These are phyloP conservation scores for Chlorophyllum brunneum DNA, from an alignment of 768 basidiomycete species.

Conservation along the genomic window DNA sequence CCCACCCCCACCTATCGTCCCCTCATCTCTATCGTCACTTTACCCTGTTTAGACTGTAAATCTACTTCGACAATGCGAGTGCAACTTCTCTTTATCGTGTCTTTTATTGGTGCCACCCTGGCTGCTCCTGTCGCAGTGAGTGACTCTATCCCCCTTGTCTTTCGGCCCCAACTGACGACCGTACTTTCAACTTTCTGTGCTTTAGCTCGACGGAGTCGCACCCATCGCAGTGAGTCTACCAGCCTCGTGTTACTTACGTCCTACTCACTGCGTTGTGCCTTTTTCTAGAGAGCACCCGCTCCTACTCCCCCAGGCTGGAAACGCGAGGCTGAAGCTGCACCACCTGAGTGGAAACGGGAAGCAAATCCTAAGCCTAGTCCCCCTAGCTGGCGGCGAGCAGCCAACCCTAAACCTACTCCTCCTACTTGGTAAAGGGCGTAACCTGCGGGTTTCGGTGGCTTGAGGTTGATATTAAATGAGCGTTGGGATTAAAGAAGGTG, in stretches of 20 bases:
- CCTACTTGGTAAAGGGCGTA: too few relatives aligned
- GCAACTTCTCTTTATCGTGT: constrained; percentile 6
- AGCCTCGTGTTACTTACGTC: neutral
- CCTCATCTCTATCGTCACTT: neutral
- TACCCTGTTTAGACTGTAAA: neutral
- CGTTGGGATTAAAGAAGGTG: too few relatives aligned
- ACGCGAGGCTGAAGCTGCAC: too few relatives aligned
- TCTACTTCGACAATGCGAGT: constrained; percentile 1
- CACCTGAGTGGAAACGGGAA: too few relatives aligned
- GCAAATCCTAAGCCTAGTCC: too few relatives aligned
- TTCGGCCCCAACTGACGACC: neutral
- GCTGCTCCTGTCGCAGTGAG: constrained; percentile 16
- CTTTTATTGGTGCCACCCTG: constrained; percentile 1
- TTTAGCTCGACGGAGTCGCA: neutral
- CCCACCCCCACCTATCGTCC: neutral
- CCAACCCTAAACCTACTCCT: too few relatives aligned
- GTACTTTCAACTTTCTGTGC: neutral
- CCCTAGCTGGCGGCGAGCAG: too few relatives aligned
- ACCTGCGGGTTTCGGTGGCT: too few relatives aligned
- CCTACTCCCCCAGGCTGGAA: neutral
- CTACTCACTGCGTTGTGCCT: neutral
- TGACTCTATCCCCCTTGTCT: neutral
- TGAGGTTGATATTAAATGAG: too few relatives aligned
- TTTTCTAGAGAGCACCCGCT: neutral
- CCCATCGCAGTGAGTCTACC: neutral